phyloP scores from a whole-genome alignment of 768 basidiomycete species.

The Clathrus columnatus region DNA sequence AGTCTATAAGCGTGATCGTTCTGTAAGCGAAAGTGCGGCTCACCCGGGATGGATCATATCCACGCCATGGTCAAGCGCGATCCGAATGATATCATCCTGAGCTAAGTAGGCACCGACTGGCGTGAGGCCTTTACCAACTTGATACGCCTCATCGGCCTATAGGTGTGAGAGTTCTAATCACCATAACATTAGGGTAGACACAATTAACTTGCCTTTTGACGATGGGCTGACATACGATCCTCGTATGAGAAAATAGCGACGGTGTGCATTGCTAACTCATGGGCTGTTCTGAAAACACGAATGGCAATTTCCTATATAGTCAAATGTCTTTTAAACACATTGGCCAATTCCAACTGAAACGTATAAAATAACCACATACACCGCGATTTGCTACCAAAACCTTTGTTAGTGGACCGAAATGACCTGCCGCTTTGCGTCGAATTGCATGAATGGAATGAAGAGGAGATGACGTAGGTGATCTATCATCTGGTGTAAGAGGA shows the following conservation, averaged over 20 bases:
- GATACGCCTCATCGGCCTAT: conserved; percentile 96
- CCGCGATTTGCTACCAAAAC: conserved; percentile 89
- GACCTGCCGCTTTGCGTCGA: conserved; percentile 86
- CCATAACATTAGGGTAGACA: neutral
- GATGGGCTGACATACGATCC: conserved; percentile 93
- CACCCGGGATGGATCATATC: conserved; percentile 99
- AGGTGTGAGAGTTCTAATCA: neutral
- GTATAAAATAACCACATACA: conserved; percentile 37
- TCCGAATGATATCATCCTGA: conserved; percentile 93
- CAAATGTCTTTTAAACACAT: too few species aligned
- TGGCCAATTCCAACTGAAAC: neutral
- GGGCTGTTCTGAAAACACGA: conserved; percentile 95
- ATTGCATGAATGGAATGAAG: conserved; percentile 88
- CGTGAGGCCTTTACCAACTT: conserved; percentile 92
- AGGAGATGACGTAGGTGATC: conserved; percentile 71
- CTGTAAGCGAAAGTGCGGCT: conserved; percentile 14
- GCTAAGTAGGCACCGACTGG: conserved; percentile 96
- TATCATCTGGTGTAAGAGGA: conserved; percentile 62
- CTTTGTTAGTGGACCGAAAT: conserved; percentile 82
- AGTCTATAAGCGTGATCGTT: neutral
- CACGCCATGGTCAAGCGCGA: conserved; percentile 96
- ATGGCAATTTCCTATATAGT: conserved; percentile 88
- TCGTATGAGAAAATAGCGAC: conserved; percentile 98
- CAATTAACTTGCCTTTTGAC: conserved; percentile 70
- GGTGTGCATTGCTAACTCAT: conserved; percentile 98